Percentiles rank a stretch among this genome's conserved stretches.
Evolutionary conservation across 495 filamentous ascomycete species (phyloP).

Genomic region (Pseudoneurospora amorphoporcata): DNA sequence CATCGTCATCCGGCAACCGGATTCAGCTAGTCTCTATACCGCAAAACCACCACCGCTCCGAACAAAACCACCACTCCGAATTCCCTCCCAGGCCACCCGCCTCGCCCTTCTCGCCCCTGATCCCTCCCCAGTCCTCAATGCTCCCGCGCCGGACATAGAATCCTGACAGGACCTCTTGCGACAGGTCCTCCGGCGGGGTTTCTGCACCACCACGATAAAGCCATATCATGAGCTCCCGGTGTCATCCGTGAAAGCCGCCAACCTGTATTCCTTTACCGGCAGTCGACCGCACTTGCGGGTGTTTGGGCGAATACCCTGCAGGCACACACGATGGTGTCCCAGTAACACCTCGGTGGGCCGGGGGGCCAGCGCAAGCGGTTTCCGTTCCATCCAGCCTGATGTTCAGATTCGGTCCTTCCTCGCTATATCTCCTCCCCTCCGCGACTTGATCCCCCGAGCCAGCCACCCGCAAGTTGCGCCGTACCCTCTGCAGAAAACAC

Average conservation of each 20-base stretch:
- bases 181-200: background rate
- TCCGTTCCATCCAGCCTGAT: constrained; percentile 2
- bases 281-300: constrained; percentile 40
- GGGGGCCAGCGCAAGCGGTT: constrained; percentile 33
- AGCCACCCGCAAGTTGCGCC: background rate
- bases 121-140: background rate
- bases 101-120: background rate
- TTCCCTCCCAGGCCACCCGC: background rate
- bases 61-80: background rate
- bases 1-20: background rate
- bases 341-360: constrained; percentile 41
- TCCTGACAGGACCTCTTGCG: background rate
- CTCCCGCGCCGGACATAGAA: background rate
- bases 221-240: constrained; percentile 24
- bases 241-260: constrained; percentile 23
- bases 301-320: constrained; percentile 41
- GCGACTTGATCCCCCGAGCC: background rate
- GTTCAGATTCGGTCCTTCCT: background rate
- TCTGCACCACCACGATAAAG: constrained; percentile 2
- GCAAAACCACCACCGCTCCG: background rate
- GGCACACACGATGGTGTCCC: constrained; percentile 32
- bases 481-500: background rate
- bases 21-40: background rate
- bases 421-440: background rate
- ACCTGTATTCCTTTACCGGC: constrained; percentile 31